Evolutionary conservation across 106 monocot species (phyloP).

Genomic region (Apostasia shenzhenica): DNA sequence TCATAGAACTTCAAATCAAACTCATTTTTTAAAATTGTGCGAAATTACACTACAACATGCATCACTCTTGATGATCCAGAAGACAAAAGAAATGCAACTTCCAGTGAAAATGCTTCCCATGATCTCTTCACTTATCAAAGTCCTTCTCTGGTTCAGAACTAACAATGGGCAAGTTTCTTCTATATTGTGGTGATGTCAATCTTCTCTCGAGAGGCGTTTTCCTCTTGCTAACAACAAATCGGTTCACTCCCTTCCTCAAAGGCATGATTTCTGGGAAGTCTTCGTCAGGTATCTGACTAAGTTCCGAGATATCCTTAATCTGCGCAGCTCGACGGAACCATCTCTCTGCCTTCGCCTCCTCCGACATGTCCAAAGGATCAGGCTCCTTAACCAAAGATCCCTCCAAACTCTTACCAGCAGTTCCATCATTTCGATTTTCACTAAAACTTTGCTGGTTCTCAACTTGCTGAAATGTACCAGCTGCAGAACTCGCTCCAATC

Average conservation of each 20-base stretch:
- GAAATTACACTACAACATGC: too few species aligned
- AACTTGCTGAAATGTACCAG: conserved; percentile 5
- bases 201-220: conserved; percentile 94
- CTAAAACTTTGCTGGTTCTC: conserved; percentile 3
- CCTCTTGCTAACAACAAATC: conserved; percentile 95
- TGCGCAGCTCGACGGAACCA: conserved; percentile 94
- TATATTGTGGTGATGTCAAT: conserved; percentile 76
- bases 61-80: too few species aligned
- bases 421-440: conserved; percentile 15
- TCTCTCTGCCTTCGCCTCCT: conserved; percentile 96
- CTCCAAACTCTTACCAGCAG: conserved; percentile 83
- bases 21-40: too few species aligned
- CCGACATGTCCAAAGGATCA: conserved; percentile 96
- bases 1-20: too few species aligned
- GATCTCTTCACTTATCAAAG: background rate
- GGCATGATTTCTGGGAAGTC: conserved; percentile 99
- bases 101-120: too few species aligned
- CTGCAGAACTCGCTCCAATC: background rate
- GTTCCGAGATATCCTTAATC: conserved; percentile 94
- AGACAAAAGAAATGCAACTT: too few species aligned
- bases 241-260: conserved; percentile 92
- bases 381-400: conserved; percentile 80
- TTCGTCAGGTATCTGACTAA: conserved; percentile 87
- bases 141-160: conserved; percentile 62
- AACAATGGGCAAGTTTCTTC: conserved; percentile 70